Evolutionary conservation across 208 protist genomes (phyloP).

Genomic region (Trypanosoma lewisi): DNA sequence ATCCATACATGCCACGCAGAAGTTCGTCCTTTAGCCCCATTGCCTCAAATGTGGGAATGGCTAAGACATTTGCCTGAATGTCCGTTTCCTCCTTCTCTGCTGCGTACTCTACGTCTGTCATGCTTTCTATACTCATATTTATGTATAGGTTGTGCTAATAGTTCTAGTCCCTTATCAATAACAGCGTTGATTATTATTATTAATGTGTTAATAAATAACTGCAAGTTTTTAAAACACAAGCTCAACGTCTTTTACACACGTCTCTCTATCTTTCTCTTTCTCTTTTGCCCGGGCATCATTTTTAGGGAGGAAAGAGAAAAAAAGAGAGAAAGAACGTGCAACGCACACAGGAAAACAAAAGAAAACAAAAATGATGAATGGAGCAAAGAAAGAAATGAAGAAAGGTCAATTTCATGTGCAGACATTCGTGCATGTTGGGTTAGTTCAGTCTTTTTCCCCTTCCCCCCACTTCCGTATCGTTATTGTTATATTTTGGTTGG

Average conservation of each 20-base stretch:
- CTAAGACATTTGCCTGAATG: conserved; percentile 84
- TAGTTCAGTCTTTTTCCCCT: no score
- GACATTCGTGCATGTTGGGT: no score
- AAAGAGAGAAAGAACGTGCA: background rate
- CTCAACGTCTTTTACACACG: no score
- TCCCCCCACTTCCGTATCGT: no score
- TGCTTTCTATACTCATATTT: background rate
- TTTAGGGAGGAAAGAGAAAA: no score
- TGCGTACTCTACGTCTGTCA: conserved; percentile 8
- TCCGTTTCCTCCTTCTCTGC: conserved; percentile 39
- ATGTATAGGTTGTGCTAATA: background rate
- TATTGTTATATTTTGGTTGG: no score
- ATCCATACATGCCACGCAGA: conserved; percentile 96
- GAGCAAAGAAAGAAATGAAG: background rate
- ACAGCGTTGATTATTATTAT: background rate
- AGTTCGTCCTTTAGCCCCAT: conserved; percentile 88
- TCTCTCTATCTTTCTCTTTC: no score
- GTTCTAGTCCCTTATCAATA: no score
- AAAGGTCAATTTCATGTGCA: no score
- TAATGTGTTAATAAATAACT: background rate
- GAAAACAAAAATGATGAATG: background rate
- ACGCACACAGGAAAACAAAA: background rate
- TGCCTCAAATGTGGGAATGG: conserved; percentile 85
- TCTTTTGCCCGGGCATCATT: no score
- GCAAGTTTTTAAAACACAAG: background rate